Percentiles rank a stretch among this genome's conserved stretches.
phyloP scores from a whole-genome alignment of 208 protist genomes.

The Novymonas esmeraldas region DNA sequence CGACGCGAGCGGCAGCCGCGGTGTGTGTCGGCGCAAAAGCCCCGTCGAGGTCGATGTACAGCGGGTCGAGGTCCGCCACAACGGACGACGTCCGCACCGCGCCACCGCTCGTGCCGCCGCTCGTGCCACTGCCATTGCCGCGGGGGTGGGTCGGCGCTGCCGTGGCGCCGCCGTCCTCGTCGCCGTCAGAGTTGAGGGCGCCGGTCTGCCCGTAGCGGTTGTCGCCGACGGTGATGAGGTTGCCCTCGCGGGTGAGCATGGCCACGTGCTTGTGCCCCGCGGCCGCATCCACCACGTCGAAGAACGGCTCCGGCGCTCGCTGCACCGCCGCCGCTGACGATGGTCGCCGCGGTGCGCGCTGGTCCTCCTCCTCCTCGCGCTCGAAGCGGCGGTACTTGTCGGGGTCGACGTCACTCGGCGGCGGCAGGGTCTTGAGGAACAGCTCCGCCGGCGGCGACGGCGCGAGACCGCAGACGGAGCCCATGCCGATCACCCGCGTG shows the following conservation, averaged over 20 bases:
- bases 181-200: constrained; percentile 11
- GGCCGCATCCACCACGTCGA: constrained; percentile 27
- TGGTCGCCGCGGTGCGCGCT: background rate
- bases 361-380: constrained; percentile 39
- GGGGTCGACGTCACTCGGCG: constrained; percentile 55
- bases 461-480: constrained; percentile 59
- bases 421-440: constrained; percentile 79
- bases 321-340: background rate
- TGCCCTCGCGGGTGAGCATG: constrained; percentile 63
- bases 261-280: constrained; percentile 68
- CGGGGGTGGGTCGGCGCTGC: background rate
- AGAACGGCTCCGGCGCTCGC: constrained; percentile 33
- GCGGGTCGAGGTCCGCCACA: constrained; percentile 28
- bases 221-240: constrained; percentile 68
- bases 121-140: background rate
- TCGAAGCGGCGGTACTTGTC: constrained; percentile 67
- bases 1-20: constrained; percentile 18
- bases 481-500: constrained; percentile 74
- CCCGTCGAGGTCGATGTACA: constrained; percentile 58
- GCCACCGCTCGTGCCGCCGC: constrained; percentile 1
- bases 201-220: constrained; percentile 67
- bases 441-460: constrained; percentile 66
- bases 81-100: constrained; percentile 5
- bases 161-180: constrained; percentile 1
- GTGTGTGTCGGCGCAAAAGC: constrained; percentile 25